phyloP scores from a whole-genome alignment of 176 grass and related monocot species.

The Microstegium vimineum region DNA sequence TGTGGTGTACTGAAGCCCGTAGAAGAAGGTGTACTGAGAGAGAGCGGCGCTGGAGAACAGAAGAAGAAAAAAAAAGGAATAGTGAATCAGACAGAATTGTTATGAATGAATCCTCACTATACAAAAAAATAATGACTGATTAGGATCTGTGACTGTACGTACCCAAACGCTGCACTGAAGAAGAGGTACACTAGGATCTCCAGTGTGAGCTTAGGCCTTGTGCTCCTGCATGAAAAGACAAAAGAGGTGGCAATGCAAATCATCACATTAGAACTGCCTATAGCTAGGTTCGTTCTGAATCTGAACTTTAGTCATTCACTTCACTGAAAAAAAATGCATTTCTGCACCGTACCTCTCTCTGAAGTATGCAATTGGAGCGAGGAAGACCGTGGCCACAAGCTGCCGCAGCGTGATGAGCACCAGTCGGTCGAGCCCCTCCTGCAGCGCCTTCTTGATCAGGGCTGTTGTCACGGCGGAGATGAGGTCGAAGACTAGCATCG shows the following conservation, averaged over 20 bases:
- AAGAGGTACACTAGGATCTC: constrained; percentile 88
- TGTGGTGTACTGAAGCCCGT: constrained; percentile 69
- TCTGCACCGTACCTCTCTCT: constrained; percentile 49
- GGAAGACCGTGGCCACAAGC: constrained; percentile 60
- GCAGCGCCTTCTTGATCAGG: constrained; percentile 69
- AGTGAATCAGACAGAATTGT: too few species aligned
- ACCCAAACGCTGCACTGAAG: constrained; percentile 78
- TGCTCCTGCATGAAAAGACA: constrained; percentile 52
- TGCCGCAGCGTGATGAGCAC: constrained; percentile 80
- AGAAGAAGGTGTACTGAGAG: constrained; percentile 75
- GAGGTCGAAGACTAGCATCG: constrained; percentile 60
- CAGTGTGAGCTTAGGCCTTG: constrained; percentile 68
- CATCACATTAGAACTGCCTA: too few species aligned
- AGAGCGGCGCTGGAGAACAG: constrained; percentile 48
- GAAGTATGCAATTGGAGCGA: constrained; percentile 70
- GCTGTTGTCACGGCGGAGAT: constrained; percentile 61
- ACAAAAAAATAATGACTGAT: too few species aligned
- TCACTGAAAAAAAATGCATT: not conserved
- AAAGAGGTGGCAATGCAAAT: not conserved
- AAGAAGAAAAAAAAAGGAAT: not conserved
- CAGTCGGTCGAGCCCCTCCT: constrained; percentile 62
- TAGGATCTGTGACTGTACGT: constrained; percentile 5
- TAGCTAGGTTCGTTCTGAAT: too few species aligned
- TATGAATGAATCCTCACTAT: too few species aligned
- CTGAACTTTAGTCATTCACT: not conserved